Evolutionary conservation across 306 rosid genomes (phyloP), one percentile per base, ranked within the genome.

Genomic region (Trichosanthes truncata): DNA sequence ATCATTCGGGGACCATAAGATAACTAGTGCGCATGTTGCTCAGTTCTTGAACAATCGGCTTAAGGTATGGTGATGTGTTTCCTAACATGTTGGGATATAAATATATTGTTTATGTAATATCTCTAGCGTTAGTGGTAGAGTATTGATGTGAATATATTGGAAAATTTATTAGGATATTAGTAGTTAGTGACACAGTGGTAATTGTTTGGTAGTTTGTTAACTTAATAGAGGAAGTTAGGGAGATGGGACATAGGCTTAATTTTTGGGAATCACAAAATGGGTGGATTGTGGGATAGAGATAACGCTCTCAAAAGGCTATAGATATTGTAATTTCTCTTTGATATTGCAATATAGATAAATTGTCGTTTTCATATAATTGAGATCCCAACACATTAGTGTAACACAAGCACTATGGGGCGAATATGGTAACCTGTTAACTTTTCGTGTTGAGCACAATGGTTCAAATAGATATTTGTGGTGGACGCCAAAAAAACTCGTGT

Each of bases 1-100:
- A 4, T 84, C 87, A 71, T 84, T 93, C 57, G 97, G 99, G 77
- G 99, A 92, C 36, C 99, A 38, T 84, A 95, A 89, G 89, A 89
- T 95, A 79, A 85, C 93, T 29, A 91, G 78, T 87, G 89, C 92
- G 0, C 97, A 57, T 48, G 48, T 93, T 74, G 97, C 94, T 78
- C 33, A 87, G 35, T 88, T 91, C 83, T 69, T 95, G 82, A 71
- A 89, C 83, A 90, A 84, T 51, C 92, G 96, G 77, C 62, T 95
- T 61, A 95, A 95, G 97, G 99, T 95, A 89, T 81, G 84, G 80
- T 81, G 76, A 60, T 56, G 31, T 7, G 52, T 56, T 56, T 56
- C 20, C 20, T 6, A 46, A 72, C 52, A 46, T 43, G 57, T 43
- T 69, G 61, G 23, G 43, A 68, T 68, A 5, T 43, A 69, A 13